phyloP scores from a whole-genome alignment of 2,329 filamentous ascomycete species.

The Ceratocystis papillata region DNA sequence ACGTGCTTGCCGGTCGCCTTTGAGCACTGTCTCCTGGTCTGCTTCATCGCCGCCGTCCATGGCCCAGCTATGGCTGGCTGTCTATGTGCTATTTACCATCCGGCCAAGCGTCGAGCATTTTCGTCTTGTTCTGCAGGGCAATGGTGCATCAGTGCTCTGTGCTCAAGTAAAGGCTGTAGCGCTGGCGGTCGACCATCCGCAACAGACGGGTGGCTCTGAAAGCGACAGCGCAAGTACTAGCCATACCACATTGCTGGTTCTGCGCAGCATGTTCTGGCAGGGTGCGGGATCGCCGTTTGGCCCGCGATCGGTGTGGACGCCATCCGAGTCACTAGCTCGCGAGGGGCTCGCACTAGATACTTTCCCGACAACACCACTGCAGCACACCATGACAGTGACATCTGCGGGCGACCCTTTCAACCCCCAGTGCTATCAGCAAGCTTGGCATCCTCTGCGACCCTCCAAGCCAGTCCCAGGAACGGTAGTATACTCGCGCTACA shows the following conservation, averaged over 20 bases:
- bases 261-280: slow-evolving; percentile 55
- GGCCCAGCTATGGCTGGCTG: slow-evolving; percentile 43
- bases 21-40: slow-evolving; percentile 38
- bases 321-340: slow-evolving; percentile 33
- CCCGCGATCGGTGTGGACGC: slow-evolving; percentile 51
- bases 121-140: slow-evolving; percentile 38
- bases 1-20: slow-evolving; percentile 44
- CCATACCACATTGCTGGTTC: slow-evolving; percentile 32
- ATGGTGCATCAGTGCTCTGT: slow-evolving; percentile 31
- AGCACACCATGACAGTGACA: slow-evolving; percentile 36
- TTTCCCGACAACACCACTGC: slow-evolving; percentile 41
- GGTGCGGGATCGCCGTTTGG: slow-evolving; percentile 58
- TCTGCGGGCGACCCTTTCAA: slow-evolving; percentile 36
- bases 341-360: slow-evolving; percentile 34
- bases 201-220: slow-evolving; percentile 26
- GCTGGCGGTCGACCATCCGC: slow-evolving; percentile 42
- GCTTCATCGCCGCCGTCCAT: slow-evolving; percentile 35
- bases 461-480: slow-evolving; percentile 60
- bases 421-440: slow-evolving; percentile 38
- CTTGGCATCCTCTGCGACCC: slow-evolving; percentile 59
- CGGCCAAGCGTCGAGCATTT: slow-evolving; percentile 40
- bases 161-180: slow-evolving; percentile 38
- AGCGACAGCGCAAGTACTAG: slow-evolving; percentile 28
- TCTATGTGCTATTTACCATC: slow-evolving; percentile 44
- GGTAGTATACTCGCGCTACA: slow-evolving; percentile 66